Base-by-base conservation (phyloP, 306 rosid species). In the Vigna radiata region DNA sequence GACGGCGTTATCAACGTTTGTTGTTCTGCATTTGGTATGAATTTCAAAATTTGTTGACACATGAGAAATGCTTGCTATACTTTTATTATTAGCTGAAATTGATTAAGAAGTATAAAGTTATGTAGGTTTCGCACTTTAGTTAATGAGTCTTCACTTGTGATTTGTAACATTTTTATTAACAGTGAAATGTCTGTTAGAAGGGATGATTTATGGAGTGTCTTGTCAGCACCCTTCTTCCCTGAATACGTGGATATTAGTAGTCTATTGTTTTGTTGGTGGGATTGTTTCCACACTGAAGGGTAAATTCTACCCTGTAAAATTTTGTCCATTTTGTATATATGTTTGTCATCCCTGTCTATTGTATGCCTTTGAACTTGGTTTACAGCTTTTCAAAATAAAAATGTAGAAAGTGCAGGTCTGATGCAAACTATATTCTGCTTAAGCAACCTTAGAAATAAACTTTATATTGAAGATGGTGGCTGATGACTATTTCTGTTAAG, bases 371-470 rank as follows among this genome's bases (percentile, higher is more conserved):
- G 72, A 64, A 14, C 27, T 72, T 79, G 72, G 52, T 48, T 48
- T 21, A 31, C 41, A 8, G 8, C 49, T 70, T 41, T 70, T 62
- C 56, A 23, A 50, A 47, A 62, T 27, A 37, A 10, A 41, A 71
- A 41, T 53, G 16, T 50, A 27, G 52, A 43, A 25, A 50, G 27
- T 71, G 43, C 56, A 27, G 25, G 21, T 16, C 12, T 15, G n/a
- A 8, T 72, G 78, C 50, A 79, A n/a, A 41, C 50, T 43, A 23
- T 74, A 5, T 67, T 68, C 23, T 23, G 56, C 31, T 81, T 68
- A 41, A 50, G 15, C 59, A 50, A 68, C 16, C 71, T 14, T 50
- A 39, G 12, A 60, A 68, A n/a, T 25, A 17, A 48, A 25, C 29
- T 37, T 41, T 67, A 16, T 47, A 58, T 27, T 8, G 15, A 43